Percentiles rank a stretch among this genome's conserved stretches.
These are phyloP conservation scores for Geotrichum aggregatum DNA, from an alignment of 1,139 yeast genomes.

Conservation along the genomic window DNA sequence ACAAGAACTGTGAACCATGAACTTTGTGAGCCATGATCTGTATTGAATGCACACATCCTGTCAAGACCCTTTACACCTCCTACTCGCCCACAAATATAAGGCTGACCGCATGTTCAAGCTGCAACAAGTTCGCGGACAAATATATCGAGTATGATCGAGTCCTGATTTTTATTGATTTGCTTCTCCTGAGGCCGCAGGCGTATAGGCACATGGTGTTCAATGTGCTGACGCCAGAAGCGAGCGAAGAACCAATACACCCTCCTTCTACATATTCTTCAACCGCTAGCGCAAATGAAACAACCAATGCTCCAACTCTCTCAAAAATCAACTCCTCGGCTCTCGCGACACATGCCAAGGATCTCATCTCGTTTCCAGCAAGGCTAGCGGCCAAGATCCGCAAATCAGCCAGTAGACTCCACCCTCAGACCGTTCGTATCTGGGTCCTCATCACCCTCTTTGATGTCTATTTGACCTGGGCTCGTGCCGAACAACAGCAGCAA, in stretches of 20 bases:
- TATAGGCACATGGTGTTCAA: constrained; percentile 86
- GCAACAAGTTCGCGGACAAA: constrained; percentile 77
- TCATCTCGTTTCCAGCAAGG: too few species aligned
- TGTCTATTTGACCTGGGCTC: constrained; percentile 88
- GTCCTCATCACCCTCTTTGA: constrained; percentile 74
- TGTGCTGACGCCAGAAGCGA: too few species aligned
- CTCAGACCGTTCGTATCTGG: constrained; percentile 47
- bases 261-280: too few species aligned
- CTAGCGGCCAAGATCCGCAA: background rate
- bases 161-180: constrained; percentile 72
- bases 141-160: constrained; percentile 90
- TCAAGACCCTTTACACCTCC: constrained; percentile 59
- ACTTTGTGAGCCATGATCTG: constrained; percentile 91
- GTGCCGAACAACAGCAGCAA: constrained; percentile 55
- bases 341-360: too few species aligned
- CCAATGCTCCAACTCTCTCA: too few species aligned
- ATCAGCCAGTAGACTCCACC: constrained; percentile 24
- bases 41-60: constrained; percentile 73
- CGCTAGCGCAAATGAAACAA: too few species aligned
- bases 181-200: constrained; percentile 82
- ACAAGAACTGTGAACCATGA: background rate
- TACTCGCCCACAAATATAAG: constrained; percentile 78
- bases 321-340: too few species aligned
- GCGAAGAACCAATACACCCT: too few species aligned
- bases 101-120: constrained; percentile 69